Evolutionary conservation across 495 filamentous ascomycete genomes (phyloP), one percentile per base, ranked within the genome.

Genomic region (Aspergillus avenaceus): DNA sequence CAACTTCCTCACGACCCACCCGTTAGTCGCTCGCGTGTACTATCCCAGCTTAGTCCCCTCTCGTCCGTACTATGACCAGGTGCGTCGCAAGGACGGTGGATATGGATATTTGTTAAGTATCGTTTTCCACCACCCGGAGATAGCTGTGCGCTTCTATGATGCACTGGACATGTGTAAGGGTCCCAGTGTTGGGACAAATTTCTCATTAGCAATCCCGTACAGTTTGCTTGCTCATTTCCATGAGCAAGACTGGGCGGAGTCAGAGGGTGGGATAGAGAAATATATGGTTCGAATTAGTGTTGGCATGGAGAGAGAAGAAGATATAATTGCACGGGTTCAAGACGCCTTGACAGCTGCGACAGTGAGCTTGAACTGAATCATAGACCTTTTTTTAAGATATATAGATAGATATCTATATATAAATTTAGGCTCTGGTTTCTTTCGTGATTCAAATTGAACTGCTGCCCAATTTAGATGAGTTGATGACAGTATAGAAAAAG

Each of bases 141-240:
- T 11, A 16, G 61, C 61, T 0, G 29, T 59, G 4, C 29, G 11
- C 2, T 64, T 61, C 41, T 58, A 59, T 36, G 61, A 64, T 26
- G 41, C 36, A 3, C 27, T 64, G 12, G 49, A 59, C 26, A 45
- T 64, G 11, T 42, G 42, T 12, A 64, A 64, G 36, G 61, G 61
- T 1, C 58, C 61, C 0, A 61, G 50, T 40, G 24, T 64, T 26
- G 61, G 61, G 31, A 64, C 58, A 0, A 64, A 64, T 28, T 61
- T 54, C 25, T 51, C 55, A 1, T 18, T 64, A 5, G 56, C 55
- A 5, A 37, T 50, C 45, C 48, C 61, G 3, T 64, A 58, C 28
- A 23, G 52, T 1, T 16, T 47, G 16, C 38, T 64, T 6, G 59
- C 55, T 12, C 59, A 59, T 41, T 45, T 25, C 14, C 14, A 26